Base-by-base conservation (phyloP, 768 basidiomycete species). In the Astraeus odoratus region DNA sequence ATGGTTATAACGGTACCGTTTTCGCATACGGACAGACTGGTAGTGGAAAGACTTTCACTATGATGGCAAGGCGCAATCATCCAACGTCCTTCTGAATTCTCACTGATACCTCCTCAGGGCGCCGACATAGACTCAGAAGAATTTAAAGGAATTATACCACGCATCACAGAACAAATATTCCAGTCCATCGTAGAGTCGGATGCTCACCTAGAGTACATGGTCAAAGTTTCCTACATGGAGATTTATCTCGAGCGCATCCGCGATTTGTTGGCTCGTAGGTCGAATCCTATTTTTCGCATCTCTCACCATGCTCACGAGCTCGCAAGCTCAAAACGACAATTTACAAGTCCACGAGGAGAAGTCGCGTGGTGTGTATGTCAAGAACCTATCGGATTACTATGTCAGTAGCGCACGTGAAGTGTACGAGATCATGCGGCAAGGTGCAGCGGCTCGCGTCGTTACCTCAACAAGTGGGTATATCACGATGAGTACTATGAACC, bases 171-270 rank as follows among this genome's bases (percentile, higher is more conserved):
- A 64, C 96, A 99, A 65, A 96, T 99, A 61, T 99, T 99, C 66
- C 88, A 93, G 52, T 92, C 92, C 40, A 99, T 99, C 61, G 84
- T 96, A 47, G 83, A 92, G 58, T 95, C 93, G 44, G 95, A 97
- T 54, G 78, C 88, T 27, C 90, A 91, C 64, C 71, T 99, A 47
- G 96, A 99, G 67, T 99, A 99, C 65, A 81, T 97, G 52, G 96
- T 99, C 64, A 99, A 99, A 69, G 96, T 97, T 42, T 96, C 92
- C 27, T 99, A 98, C 66, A 97, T 99, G 95, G 96, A 99, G 70
- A 98, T 99, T 48, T 99, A 99, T 67, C 76, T 98, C 49, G 96
- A 99, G 67, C 81, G 85, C 51, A 91, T 99, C 53, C 78, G 94
- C 42, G 96, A 99, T 75, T 69, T 99, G 44, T 76, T 99, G 43